Evolutionary conservation across 2,329 filamentous ascomycete genomes (phyloP).

Genomic region (Pyricularia sp.): DNA sequence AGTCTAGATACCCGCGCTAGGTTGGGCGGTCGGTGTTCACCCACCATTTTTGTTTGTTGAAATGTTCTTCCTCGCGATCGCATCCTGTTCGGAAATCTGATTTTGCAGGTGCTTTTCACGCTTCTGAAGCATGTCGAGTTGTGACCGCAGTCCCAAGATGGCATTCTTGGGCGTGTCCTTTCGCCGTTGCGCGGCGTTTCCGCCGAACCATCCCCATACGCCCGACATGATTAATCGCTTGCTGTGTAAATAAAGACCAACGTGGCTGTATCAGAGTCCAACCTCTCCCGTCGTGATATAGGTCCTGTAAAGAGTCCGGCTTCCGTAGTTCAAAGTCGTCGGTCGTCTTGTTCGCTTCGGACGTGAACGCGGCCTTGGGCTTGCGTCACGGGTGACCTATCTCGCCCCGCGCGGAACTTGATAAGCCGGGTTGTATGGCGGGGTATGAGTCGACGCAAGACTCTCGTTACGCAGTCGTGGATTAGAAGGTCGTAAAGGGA

Average conservation of each 20-base stretch:
- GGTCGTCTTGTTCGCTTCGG: background rate
- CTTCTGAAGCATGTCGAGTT: constrained; percentile 97
- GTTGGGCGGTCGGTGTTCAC: constrained; percentile 16
- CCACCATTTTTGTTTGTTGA: constrained; percentile 83
- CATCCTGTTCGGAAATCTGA: constrained; percentile 90
- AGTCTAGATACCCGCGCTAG: background rate
- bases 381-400: background rate
- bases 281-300: background rate
- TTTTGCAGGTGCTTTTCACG: constrained; percentile 82
- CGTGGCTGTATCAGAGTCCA: background rate
- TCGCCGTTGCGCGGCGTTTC: constrained; percentile 69
- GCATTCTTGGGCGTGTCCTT: constrained; percentile 96
- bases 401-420: constrained; percentile 1
- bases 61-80: constrained; percentile 80
- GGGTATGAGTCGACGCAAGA: background rate
- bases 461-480: background rate
- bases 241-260: background rate
- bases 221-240: constrained; percentile 39
- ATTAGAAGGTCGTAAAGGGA: background rate
- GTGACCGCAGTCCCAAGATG: constrained; percentile 76
- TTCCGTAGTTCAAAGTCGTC: background rate
- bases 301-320: background rate
- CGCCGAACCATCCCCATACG: constrained; percentile 89
- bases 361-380: background rate
- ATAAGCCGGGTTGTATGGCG: background rate